Percentiles rank a stretch among this genome's conserved stretches.
phyloP scores from a whole-genome alignment of 2,329 filamentous ascomycete genomes.

The Aureobasidium pullulans region DNA sequence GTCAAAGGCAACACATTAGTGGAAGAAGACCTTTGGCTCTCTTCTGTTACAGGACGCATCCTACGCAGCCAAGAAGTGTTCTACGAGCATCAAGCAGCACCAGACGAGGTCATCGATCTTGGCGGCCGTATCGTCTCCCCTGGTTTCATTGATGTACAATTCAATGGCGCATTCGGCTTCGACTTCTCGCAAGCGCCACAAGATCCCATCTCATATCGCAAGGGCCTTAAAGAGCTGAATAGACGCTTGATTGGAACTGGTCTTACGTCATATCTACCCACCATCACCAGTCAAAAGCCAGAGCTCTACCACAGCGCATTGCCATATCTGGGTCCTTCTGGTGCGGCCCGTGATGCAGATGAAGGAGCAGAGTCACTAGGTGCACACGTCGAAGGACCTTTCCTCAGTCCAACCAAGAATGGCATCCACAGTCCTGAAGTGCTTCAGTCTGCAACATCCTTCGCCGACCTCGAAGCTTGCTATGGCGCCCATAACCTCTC shows the following conservation, averaged over 20 bases:
- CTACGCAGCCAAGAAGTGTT: slow-evolving; percentile 60
- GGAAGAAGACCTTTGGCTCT: slow-evolving; percentile 80
- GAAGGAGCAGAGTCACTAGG: slow-evolving; percentile 82
- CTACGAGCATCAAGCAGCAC: slow-evolving; percentile 60
- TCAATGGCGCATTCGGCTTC: slow-evolving; percentile 89
- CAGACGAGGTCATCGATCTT: slow-evolving; percentile 71
- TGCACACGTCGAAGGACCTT: slow-evolving; percentile 86
- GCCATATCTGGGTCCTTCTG: slow-evolving; percentile 69
- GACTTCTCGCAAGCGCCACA: slow-evolving; percentile 74
- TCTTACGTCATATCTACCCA: slow-evolving; percentile 82
- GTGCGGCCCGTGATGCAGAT: slow-evolving; percentile 48
- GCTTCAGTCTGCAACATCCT: slow-evolving; percentile 54
- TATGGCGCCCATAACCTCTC: slow-evolving; percentile 66
- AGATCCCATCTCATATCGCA: slow-evolving; percentile 57
- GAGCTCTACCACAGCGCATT: slow-evolving; percentile 77
- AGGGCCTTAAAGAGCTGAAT: slow-evolving; percentile 66
- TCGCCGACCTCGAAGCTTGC: slow-evolving; percentile 60
- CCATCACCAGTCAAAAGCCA: slow-evolving; percentile 71
- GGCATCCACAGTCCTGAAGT: slow-evolving; percentile 75
- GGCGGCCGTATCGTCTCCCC: slow-evolving; percentile 76
- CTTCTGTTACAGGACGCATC: slow-evolving; percentile 72
- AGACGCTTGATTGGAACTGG: slow-evolving; percentile 65
- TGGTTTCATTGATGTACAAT: slow-evolving; percentile 82
- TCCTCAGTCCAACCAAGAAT: slow-evolving; percentile 74
- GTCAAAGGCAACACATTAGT: slow-evolving; percentile 62